phyloP scores from a whole-genome alignment of 805 yeast species.

The Wickerhamiella shivajii region DNA sequence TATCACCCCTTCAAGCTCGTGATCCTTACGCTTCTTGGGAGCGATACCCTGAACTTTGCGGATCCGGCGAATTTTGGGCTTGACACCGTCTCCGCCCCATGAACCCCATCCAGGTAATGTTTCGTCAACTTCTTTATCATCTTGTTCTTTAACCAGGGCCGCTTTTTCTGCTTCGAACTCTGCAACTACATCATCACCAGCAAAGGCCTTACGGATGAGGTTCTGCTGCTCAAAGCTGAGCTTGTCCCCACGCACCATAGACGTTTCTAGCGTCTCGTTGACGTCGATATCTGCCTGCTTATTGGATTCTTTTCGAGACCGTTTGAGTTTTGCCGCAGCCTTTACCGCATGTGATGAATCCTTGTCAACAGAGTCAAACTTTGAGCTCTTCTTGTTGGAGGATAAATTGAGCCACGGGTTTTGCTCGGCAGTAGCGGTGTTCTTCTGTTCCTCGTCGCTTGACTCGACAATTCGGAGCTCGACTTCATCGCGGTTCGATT shows the following conservation, averaged over 20 bases:
- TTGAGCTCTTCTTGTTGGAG: slow-evolving; percentile 30
- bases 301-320: slow-evolving; percentile 25
- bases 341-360: slow-evolving; percentile 10
- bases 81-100: slow-evolving; percentile 67
- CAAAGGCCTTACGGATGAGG: slow-evolving; percentile 81
- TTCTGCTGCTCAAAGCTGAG: slow-evolving; percentile 30
- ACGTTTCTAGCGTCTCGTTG: slow-evolving; percentile 14
- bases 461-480: slow-evolving; percentile 3
- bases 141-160: slow-evolving; percentile 56
- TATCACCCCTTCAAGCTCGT: slow-evolving; percentile 62
- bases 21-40: slow-evolving; percentile 63
- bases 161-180: slow-evolving; percentile 71
- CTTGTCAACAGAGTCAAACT: slow-evolving; percentile 37
- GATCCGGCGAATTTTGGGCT: slow-evolving; percentile 42
- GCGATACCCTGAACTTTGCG: slow-evolving; percentile 68
- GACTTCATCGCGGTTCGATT: slow-evolving; percentile 7
- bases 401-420: slow-evolving; percentile 26
- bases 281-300: slow-evolving; percentile 13
- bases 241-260: slow-evolving; percentile 19
- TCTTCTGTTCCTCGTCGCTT: slow-evolving; percentile 6
- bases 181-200: slow-evolving; percentile 85
- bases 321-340: slow-evolving; percentile 19
- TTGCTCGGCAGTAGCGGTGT: slow-evolving; percentile 8
- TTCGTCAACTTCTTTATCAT: slow-evolving; percentile 70
- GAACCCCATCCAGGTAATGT: slow-evolving; percentile 97